Conservation (phyloP, 2,329 filamentous ascomycete genomes). For the Piedraia hortae region DNA sequence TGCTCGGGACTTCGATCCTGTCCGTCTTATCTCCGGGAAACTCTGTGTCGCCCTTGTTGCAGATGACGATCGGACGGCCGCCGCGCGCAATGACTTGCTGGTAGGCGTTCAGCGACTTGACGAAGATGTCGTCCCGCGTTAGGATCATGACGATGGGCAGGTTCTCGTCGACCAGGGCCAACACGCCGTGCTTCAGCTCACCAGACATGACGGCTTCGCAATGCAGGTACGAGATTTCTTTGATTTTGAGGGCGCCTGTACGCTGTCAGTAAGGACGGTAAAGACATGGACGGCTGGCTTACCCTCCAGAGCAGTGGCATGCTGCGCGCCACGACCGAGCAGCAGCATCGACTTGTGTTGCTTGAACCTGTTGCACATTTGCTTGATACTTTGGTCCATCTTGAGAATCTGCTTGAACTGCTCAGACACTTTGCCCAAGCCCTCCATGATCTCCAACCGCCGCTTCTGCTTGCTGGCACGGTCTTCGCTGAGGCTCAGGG, state of each 20-base stretch:
- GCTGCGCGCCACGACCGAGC: constrained; percentile 83
- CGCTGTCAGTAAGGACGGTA: background rate
- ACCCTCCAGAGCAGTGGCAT: constrained; percentile 85
- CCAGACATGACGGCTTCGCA: constrained; percentile 99
- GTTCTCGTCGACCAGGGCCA: constrained; percentile 92
- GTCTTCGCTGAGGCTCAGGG: constrained; percentile 83
- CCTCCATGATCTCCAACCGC: constrained; percentile 88
- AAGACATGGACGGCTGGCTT: constrained; percentile 4
- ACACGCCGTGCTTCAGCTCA: constrained; percentile 94
- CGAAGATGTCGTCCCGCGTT: constrained; percentile 83
- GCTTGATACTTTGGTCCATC: constrained; percentile 81
- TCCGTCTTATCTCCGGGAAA: constrained; percentile 71
- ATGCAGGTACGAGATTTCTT: constrained; percentile 98
- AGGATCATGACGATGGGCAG: constrained; percentile 99
- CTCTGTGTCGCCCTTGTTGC: constrained; percentile 70
- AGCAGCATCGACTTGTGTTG: constrained; percentile 89
- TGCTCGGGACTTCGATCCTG: constrained; percentile 93
- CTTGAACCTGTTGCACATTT: constrained; percentile 82
- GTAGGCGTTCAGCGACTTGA: constrained; percentile 97
- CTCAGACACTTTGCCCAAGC: constrained; percentile 57
- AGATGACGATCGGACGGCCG: constrained; percentile 95
- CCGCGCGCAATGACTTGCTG: constrained; percentile 94
- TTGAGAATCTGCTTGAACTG: constrained; percentile 84
- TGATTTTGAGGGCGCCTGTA: constrained; percentile 73
- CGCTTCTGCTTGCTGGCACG: constrained; percentile 79